Evolutionary conservation across 2,329 filamentous ascomycete species (phyloP).

Genomic region (Epichloe gansuensis): DNA sequence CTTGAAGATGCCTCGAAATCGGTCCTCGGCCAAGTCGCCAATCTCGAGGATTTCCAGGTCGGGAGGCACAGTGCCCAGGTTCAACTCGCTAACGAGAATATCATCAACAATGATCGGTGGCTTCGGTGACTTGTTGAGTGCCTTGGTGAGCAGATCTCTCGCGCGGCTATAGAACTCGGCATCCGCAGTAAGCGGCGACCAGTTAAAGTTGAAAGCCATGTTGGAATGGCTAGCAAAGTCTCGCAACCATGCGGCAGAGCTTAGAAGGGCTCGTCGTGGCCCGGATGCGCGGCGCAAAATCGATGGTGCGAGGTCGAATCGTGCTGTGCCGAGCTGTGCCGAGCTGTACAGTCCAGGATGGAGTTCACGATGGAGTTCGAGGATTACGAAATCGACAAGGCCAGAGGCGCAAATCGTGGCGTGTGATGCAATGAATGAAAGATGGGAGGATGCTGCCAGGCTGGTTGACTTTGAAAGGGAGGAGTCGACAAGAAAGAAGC

Average conservation of each 20-base stretch:
- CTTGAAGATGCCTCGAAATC: slow-evolving; percentile 97
- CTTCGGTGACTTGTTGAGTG: slow-evolving; percentile 94
- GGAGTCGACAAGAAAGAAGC: not conserved
- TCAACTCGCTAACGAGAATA: slow-evolving; percentile 95
- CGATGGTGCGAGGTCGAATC: slow-evolving; percentile 1
- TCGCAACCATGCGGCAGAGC: slow-evolving; percentile 21
- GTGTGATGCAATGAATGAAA: not conserved
- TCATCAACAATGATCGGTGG: slow-evolving; percentile 99
- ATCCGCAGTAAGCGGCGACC: slow-evolving; percentile 95
- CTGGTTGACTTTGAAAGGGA: not conserved
- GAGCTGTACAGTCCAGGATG: no score
- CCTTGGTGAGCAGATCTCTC: slow-evolving; percentile 84
- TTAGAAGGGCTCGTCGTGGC: slow-evolving; percentile 10
- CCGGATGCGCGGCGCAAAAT: slow-evolving; percentile 4
- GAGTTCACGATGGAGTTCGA: no score
- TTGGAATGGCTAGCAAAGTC: slow-evolving; percentile 32
- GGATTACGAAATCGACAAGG: no score
- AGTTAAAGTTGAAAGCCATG: slow-evolving; percentile 99
- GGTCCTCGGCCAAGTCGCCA: slow-evolving; percentile 90
- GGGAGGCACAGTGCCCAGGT: slow-evolving; percentile 85
- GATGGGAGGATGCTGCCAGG: not conserved
- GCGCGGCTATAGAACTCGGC: slow-evolving; percentile 81
- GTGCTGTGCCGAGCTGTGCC: not conserved
- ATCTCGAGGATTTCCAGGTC: slow-evolving; percentile 96
- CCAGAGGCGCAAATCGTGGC: not conserved